These are phyloP conservation scores for Jamesozyma hellenica DNA, from an alignment of 805 yeast species.

Conservation along the genomic window DNA sequence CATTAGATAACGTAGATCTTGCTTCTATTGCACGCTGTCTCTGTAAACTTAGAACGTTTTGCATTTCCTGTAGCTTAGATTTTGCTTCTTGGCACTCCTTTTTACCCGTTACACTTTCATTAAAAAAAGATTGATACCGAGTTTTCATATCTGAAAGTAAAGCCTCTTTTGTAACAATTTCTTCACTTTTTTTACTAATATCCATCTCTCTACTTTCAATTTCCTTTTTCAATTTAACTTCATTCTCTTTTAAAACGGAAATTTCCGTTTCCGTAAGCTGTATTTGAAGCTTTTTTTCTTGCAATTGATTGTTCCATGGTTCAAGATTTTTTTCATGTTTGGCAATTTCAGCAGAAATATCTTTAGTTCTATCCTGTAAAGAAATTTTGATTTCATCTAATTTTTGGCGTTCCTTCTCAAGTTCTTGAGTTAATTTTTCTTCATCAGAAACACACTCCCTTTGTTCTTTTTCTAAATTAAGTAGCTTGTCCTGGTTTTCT, in stretches of 20 bases:
- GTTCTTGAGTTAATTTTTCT: conserved; percentile 34
- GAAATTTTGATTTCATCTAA: conserved; percentile 55
- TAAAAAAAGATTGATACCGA: conserved; percentile 39
- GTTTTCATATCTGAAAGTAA: conserved; percentile 37
- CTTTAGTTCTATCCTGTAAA: conserved; percentile 66
- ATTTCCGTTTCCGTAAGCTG: conserved; percentile 57
- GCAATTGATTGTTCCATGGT: conserved; percentile 72
- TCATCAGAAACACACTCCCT: conserved; percentile 37
- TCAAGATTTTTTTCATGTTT: conserved; percentile 53
- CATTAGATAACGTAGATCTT: conserved; percentile 41
- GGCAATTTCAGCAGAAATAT: conserved; percentile 55
- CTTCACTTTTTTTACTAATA: conserved; percentile 36
- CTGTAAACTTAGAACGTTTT: conserved; percentile 39
- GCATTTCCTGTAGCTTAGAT: conserved; percentile 42
- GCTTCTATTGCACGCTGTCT: conserved; percentile 65
- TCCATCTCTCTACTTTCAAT: conserved; percentile 36
- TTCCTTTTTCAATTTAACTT: conserved; percentile 35
- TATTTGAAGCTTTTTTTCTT: conserved; percentile 51
- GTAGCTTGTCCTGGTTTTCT: conserved; percentile 39
- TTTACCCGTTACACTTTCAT: conserved; percentile 51
- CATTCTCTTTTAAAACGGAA: conserved; percentile 44
- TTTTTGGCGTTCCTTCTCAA: conserved; percentile 44
- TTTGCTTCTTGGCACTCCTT: conserved; percentile 44
- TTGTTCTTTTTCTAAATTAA: conserved; percentile 37
- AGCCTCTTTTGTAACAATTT: conserved; percentile 41